A percentile compares a stretch with the other conserved stretches of the same genome.
These are phyloP conservation scores for Tricholomella constricta DNA, from an alignment of 768 basidiomycete genomes.

Conservation along the genomic window DNA sequence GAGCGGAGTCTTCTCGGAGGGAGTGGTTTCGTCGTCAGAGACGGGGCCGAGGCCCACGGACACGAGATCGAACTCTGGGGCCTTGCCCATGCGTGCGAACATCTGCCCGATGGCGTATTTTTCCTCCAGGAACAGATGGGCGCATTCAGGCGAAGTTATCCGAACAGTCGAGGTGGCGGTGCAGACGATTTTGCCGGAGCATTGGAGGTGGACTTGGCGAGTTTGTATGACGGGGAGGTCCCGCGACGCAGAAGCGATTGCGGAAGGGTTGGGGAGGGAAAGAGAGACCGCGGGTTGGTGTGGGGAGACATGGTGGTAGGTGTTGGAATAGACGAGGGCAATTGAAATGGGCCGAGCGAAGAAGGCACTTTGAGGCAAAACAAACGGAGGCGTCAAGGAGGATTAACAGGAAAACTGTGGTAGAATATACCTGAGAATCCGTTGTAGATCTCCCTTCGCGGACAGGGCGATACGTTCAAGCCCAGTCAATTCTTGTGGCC, in stretches of 20 bases:
- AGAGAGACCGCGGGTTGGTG: slow-evolving; percentile 28
- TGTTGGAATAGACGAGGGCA: slow-evolving; percentile 55
- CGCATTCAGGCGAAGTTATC: slow-evolving; percentile 56
- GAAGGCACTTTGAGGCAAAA: slow-evolving; percentile 49
- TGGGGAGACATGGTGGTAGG: slow-evolving; percentile 31
- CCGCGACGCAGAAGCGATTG: slow-evolving; percentile 45
- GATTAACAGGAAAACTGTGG: background rate
- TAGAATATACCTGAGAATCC: slow-evolving; percentile 56
- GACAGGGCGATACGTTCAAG: slow-evolving; percentile 70
- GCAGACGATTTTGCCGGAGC: slow-evolving; percentile 55
- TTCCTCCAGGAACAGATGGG: slow-evolving; percentile 58
- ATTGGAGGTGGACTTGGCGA: slow-evolving; percentile 66
- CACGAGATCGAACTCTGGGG: slow-evolving; percentile 61
- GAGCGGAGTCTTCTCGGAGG: slow-evolving; percentile 18
- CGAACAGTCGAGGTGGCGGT: slow-evolving; percentile 67
- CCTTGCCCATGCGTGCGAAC: slow-evolving; percentile 53
- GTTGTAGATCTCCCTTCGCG: slow-evolving; percentile 71
- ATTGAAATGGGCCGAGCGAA: slow-evolving; percentile 64
- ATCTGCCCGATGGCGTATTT: slow-evolving; percentile 52
- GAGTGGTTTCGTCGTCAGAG: slow-evolving; percentile 6
- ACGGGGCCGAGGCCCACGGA: slow-evolving; percentile 49
- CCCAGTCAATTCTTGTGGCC: slow-evolving; percentile 55
- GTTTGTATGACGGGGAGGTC: slow-evolving; percentile 58
- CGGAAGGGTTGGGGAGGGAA: slow-evolving; percentile 33
- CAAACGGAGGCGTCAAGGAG: background rate